Evolutionary conservation across 345 rosid species (phyloP), one percentile per base, ranked within the genome.

Genomic region (Ailanthus altissimus): DNA sequence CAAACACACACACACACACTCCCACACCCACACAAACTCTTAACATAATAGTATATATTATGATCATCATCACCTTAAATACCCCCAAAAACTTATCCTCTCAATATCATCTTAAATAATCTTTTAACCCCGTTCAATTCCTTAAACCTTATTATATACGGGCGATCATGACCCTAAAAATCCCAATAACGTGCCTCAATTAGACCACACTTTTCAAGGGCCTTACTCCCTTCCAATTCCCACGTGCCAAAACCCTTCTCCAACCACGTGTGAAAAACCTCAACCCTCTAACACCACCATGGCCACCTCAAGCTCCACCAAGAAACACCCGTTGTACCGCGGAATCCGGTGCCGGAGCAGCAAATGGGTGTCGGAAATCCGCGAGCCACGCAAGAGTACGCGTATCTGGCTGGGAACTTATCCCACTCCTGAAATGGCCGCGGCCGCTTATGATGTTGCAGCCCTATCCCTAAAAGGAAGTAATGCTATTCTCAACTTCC

Each of bases 351-450:
- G 87, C 80, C 89, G 98, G 69, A 83, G 97, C 32, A 91, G 87
- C 1, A 94, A 94, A 81, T 94, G 98, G 98, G 98, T 94, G 42
- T 91, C 95, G 0, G 98, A 94, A 83, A 88, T 94, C 80, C 92
- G 98, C 70, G 97, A 94, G 69, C 98, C 98, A 0, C 89, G 89
- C 64, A 94, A 94, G 76, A 91, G 91, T 9, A 88, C 91, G 6
- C 86, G 98, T 14, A 93, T 94, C 72, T 94, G 98, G 98, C 97
- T 94, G 0, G 98, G 98, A 14, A 94, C 98, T 6, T 94, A 86
- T 73, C 83, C 94, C 0, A 81, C 88, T 1, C 89, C 97, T 2
- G 94, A 94, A 78, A 94, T 93, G 97, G 98, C 98, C 0, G 98
- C 98, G 0, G 84, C 93, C 0, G 98, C 98, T 8, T 91, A 90